Conservation (phyloP, 768 basidiomycete genomes). For the Hygrophorus russula region DNA sequence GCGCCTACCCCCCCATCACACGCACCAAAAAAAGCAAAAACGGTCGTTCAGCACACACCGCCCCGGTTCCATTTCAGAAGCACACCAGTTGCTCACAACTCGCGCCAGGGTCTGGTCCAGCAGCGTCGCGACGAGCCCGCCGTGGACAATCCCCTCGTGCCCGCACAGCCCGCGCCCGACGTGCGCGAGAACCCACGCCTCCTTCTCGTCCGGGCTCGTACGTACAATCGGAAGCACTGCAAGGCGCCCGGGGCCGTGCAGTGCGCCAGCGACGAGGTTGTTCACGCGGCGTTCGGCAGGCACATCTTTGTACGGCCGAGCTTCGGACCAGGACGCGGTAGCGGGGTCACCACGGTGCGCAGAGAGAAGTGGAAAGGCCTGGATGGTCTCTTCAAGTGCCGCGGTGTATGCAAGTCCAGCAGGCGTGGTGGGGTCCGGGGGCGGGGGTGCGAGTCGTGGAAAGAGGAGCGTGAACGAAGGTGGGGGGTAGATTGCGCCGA, state of each 20-base stretch:
- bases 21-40: no score
- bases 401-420: slow-evolving; percentile 48
- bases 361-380: slow-evolving; percentile 48
- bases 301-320: slow-evolving; percentile 58
- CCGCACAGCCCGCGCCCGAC: slow-evolving; percentile 83
- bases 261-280: slow-evolving; percentile 71
- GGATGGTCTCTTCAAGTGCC: slow-evolving; percentile 57
- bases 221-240: slow-evolving; percentile 73
- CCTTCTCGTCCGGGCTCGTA: slow-evolving; percentile 62
- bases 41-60: slow-evolving; percentile 1
- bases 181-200: slow-evolving; percentile 64
- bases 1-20: no score
- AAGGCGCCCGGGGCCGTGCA: slow-evolving; percentile 82
- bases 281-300: slow-evolving; percentile 72
- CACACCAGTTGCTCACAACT: slow-evolving; percentile 34
- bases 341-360: slow-evolving; percentile 35
- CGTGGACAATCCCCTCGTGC: slow-evolving; percentile 91
- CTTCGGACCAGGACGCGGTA: slow-evolving; percentile 61
- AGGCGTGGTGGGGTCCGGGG: slow-evolving; percentile 36
- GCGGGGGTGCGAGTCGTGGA: slow-evolving; percentile 68
- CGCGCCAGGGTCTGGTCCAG: slow-evolving; percentile 79
- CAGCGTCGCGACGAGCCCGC: slow-evolving; percentile 82
- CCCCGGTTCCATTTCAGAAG: background rate
- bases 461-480: slow-evolving; percentile 54
- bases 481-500: slow-evolving; percentile 67